Evolutionary conservation across 495 filamentous ascomycete genomes (phyloP), one percentile per base, ranked within the genome.

Genomic region (Tuber microsphaerosporum): DNA sequence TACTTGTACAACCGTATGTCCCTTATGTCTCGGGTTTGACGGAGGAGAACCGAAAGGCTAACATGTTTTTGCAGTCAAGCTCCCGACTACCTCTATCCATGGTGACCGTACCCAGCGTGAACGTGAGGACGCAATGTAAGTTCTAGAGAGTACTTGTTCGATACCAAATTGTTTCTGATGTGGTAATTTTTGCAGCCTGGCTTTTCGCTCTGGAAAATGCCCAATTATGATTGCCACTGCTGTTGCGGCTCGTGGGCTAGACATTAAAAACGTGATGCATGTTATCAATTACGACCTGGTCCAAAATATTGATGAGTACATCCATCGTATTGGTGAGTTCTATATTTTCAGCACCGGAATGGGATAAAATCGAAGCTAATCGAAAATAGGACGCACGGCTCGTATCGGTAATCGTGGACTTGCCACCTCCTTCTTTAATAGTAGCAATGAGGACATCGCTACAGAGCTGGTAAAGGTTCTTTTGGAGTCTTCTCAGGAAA

Each of bases 281-380:
- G 91, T 99, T 75, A 90, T 99, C 86, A 98, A 99, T 84, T 97
- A 89, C 78, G 93, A 97, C 71, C 86, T 98, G 4, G 95, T 94
- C 0, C 94, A 93, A n/a, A 95, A 94, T 6, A 97, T 98, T 69
- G 88, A 92, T 71, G 95, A 98, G 80, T 98, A 99, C 80, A 88
- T 92, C 74, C 95, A 99, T 80, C 92, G 95, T 51, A 99, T 98
- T 83, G 94, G 91, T 92, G 87, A 83, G 87, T 84, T 12, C 16
- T 37, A 5, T 34, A 31, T 43, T 17, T 42, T 61, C n/a, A 43
- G 3, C 2, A 34, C 42, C 72, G 26, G 19, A 26, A 71, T 22
- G 17, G 46, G 65, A 46, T 42, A 71, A 68, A 71, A 42, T 51
- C 19, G 43, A 17, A 39, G n/a, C 79, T 84, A 74, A 83, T 76